Evolutionary conservation across 169 alveolate genomes (phyloP).

Genomic region (Perkinsus marinus): DNA sequence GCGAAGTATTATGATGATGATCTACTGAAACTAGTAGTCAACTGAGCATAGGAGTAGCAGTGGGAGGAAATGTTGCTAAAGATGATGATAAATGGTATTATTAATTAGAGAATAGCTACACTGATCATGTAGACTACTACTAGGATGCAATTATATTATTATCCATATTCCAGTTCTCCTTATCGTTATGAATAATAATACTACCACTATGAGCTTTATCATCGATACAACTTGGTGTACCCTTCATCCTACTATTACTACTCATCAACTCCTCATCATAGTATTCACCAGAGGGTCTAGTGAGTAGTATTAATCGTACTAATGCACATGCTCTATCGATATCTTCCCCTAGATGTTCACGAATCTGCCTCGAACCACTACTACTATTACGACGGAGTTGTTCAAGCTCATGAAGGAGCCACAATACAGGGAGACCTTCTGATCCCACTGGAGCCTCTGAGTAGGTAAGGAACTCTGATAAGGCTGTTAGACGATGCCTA

Average conservation of each 20-base stretch:
- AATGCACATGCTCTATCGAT: background rate
- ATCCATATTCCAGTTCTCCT: background rate
- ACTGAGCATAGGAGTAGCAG: background rate
- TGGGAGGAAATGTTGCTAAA: background rate
- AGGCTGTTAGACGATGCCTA: background rate
- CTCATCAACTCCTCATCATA: background rate
- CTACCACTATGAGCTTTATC: background rate
- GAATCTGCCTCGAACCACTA: background rate
- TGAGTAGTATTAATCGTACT: background rate
- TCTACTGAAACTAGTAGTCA: background rate
- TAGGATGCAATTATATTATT: too few species aligned
- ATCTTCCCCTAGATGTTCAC: background rate
- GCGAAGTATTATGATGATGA: too few species aligned
- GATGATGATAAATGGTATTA: background rate
- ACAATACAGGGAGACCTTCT: background rate
- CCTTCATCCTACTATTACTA: background rate
- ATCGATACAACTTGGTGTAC: background rate
- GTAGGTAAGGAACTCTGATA: background rate
- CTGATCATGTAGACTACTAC: background rate
- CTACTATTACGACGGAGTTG: background rate
- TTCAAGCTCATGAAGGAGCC: background rate
- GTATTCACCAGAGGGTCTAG: background rate
- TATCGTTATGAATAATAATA: background rate
- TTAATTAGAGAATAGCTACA: background rate
- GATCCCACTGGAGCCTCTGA: background rate